phyloP scores from a whole-genome alignment of 73 alveolate species.

The Tetrahymena malaccensis region DNA sequence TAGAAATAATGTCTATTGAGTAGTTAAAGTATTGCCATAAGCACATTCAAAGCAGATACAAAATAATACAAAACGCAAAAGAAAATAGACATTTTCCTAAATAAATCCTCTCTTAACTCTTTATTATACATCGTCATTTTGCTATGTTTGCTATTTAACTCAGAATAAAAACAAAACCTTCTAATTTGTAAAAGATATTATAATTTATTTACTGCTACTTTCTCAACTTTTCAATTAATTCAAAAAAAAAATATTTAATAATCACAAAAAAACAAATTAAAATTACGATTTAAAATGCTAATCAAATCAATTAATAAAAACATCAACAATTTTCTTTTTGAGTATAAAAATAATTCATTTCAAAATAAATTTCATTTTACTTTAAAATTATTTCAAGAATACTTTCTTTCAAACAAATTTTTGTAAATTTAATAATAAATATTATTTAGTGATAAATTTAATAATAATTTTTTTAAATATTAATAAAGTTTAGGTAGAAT shows the following conservation, averaged over 20 bases:
- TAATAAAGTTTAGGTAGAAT: too few relatives aligned
- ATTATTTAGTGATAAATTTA: too few relatives aligned
- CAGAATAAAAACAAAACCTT: background rate
- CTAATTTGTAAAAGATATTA: background rate
- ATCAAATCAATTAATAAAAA: too few relatives aligned
- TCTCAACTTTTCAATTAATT: background rate
- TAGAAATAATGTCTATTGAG: background rate
- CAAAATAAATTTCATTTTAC: too few relatives aligned
- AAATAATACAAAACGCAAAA: background rate
- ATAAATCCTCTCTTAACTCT: background rate
- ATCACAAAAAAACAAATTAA: background rate
- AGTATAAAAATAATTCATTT: too few relatives aligned
- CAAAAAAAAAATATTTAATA: background rate
- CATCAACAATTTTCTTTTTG: too few relatives aligned
- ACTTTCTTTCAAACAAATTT: too few relatives aligned
- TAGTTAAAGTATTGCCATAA: background rate
- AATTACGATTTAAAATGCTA: background rate
- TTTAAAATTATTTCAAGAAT: too few relatives aligned
- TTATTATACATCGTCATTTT: background rate
- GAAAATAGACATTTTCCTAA: background rate
- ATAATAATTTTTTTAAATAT: too few relatives aligned
- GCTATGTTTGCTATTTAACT: background rate
- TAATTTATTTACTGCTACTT: background rate
- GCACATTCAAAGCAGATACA: background rate
- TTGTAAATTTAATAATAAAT: too few relatives aligned